Percentiles rank a stretch among this genome's conserved stretches.
Evolutionary conservation across 306 rosid species (phyloP).

Genomic region (Sesbania bispinosa): DNA sequence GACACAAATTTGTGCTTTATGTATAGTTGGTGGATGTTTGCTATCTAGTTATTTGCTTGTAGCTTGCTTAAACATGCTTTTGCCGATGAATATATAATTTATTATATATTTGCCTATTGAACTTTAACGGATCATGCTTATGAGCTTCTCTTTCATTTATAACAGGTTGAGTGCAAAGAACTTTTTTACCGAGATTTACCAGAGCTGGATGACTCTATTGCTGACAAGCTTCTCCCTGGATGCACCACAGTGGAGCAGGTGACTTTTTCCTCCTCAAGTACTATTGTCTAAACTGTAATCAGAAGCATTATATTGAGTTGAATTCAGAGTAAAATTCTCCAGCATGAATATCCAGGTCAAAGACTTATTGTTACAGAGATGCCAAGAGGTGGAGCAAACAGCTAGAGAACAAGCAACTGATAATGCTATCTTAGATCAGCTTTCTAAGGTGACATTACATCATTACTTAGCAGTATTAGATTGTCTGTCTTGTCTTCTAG

Average conservation of each 20-base stretch:
- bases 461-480: constrained; percentile 6
- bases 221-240: constrained; percentile 80
- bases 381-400: constrained; percentile 73
- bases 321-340: constrained; percentile 19
- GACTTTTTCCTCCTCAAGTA: neutral
- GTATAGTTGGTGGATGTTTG: neutral
- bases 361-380: constrained; percentile 64
- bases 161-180: constrained; percentile 91
- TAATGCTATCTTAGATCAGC: constrained; percentile 74
- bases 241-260: constrained; percentile 82
- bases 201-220: constrained; percentile 73
- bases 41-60: neutral
- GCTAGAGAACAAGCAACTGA: constrained; percentile 96
- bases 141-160: constrained; percentile 23
- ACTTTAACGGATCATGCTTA: neutral
- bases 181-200: constrained; percentile 92
- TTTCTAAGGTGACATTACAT: constrained; percentile 61
- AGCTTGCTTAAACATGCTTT: neutral
- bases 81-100: neutral
- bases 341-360: constrained; percentile 56
- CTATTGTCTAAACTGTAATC: neutral
- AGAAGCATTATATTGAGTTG: constrained; percentile 11
- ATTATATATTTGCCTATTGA: neutral
- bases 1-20: neutral
- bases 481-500: constrained; percentile 7